Base-by-base conservation (phyloP, 2,329 filamentous ascomycete species). In the Penicillium sp. region DNA sequence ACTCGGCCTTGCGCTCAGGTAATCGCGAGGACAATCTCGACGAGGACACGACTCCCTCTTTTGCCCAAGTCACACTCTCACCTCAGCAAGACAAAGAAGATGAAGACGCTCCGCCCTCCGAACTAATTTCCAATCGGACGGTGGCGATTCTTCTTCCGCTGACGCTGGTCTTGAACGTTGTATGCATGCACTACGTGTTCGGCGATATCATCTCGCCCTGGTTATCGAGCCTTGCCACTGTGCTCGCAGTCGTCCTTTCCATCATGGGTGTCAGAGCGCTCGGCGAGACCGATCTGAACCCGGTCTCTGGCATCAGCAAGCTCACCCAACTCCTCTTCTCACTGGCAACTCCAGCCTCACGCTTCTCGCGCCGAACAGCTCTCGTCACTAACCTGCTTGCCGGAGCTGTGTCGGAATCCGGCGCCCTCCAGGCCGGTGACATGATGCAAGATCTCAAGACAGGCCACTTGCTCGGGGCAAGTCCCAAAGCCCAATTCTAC, bases 381-480 rank as follows among this genome's bases (percentile, higher is more conserved):
- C 84, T 98, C n/a, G 78, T 95, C 47, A 95, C 96, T 64, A 98
- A 98, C 64, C 80, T 98, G 1, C 83, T 98, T 5, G 93, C 91
- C 0, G 93, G 93, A 7, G 93, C 93, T 0, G 84, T 98, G 28
- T 86, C 82, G 9, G 86, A 90, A 67, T 83, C 84, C 4, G 86
- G 93, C 4, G 93, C 93, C 3, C 76, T 97, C 4, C 93, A 98
- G 73, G 91, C 93, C 3, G 93, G 93, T 7, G 93, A 98, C 67
- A 81, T 98, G 47, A 88, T 98, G 80, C 93, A 98, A 66, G 93
- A 98, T 65, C 79, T 98, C 28, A 98, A 98, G 68, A 96, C 93
- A 0, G 93, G 93, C 0, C 90, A 98, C 67, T 74, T 98, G 0
- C 79, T 98, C 1, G 90, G 91, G 9, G 93, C 93, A 0, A 87